Percentiles rank a stretch among this genome's conserved stretches.
phyloP scores from a whole-genome alignment of 2,329 filamentous ascomycete genomes.

The Diplodia sapinea region DNA sequence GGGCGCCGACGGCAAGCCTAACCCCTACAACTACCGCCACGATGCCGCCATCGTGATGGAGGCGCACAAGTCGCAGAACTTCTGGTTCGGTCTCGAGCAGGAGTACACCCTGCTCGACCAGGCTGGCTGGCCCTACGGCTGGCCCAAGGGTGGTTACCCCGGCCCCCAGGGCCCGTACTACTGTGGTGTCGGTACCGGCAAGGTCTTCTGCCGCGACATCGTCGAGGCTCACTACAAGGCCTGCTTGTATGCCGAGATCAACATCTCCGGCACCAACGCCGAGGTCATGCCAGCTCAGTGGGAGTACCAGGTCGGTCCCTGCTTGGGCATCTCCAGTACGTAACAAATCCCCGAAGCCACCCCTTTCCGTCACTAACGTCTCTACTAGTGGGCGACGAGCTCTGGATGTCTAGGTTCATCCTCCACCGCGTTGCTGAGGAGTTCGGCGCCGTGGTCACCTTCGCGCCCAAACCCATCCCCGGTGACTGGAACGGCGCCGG shows the following conservation, averaged over 20 bases:
- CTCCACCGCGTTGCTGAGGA: conserved; percentile 93
- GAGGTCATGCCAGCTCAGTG: conserved; percentile 98
- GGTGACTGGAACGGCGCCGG: conserved; percentile 98
- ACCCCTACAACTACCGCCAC: conserved; percentile 98
- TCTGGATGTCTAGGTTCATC: conserved; percentile 91
- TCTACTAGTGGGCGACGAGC: conserved; percentile 82
- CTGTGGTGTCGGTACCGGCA: conserved; percentile 96
- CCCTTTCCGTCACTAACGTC: conserved; percentile 34
- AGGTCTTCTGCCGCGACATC: conserved; percentile 97
- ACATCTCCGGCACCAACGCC: conserved; percentile 98
- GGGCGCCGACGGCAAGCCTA: conserved; percentile 91
- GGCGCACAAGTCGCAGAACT: conserved; percentile 77
- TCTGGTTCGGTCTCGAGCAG: conserved; percentile 98
- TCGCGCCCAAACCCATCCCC: conserved; percentile 92
- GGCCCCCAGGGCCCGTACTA: conserved; percentile 95
- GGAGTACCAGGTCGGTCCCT: conserved; percentile 97
- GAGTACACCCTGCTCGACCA: conserved; percentile 94
- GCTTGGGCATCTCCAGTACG: conserved; percentile 82
- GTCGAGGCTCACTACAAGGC: conserved; percentile 94
- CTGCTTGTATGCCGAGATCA: conserved; percentile 85
- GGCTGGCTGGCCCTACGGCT: conserved; percentile 88
- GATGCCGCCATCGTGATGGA: conserved; percentile 91
- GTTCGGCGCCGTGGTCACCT: conserved; percentile 93
- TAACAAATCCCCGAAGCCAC: conserved; percentile 43
- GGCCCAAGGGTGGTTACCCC: conserved; percentile 86